phyloP scores from a whole-genome alignment of 306 rosid species.

The cucumber (Cucumis sativus) region Cucumber_9930_V3 NC_026656.2:1288001-1288500 shows the following conservation, averaged over 20 bases:
- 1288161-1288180: neutral
- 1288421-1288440: neutral
- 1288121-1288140: conserved; percentile 61
- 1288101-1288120: conserved; percentile 79
- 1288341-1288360: conserved; percentile 85
- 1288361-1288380: conserved; percentile 15
- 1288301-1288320: conserved; percentile 64
- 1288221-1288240: conserved; percentile 68
- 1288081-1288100: conserved; percentile 79
- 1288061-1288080: conserved; percentile 84
- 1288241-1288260: conserved; percentile 41
- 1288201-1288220: conserved; percentile 23
- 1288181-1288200: neutral
- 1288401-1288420: neutral
- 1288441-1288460: neutral
- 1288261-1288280: conserved; percentile 56
- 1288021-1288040: conserved; percentile 80
- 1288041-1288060: conserved; percentile 69
- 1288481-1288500: neutral
- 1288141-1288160: conserved; percentile 33
- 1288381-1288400: neutral
- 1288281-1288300: conserved; percentile 59
- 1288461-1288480: neutral
- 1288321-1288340: conserved; percentile 74
- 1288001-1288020: conserved; percentile 73